Conservation (phyloP, 2,329 filamentous ascomycete species). For the Eutypa lata region DNA sequence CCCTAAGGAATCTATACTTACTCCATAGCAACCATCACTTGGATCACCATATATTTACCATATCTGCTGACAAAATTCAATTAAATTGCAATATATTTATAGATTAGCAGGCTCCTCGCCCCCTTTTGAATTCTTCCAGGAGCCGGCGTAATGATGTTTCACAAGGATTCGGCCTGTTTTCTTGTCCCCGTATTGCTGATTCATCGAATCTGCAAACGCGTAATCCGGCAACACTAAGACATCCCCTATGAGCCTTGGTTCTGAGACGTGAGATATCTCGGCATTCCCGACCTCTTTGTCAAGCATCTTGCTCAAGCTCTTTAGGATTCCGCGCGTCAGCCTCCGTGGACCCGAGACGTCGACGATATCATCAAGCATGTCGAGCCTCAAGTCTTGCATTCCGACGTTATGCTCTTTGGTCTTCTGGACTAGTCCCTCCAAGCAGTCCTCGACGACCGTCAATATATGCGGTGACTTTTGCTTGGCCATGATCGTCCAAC, state of each 20-base stretch:
- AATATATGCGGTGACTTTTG: slow-evolving; percentile 21
- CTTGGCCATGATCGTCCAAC: slow-evolving; percentile 29
- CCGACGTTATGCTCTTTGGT: slow-evolving; percentile 10
- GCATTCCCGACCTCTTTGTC: slow-evolving; percentile 10
- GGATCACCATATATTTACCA: too few species aligned
- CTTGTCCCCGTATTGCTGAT: slow-evolving; percentile 5
- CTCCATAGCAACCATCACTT: too few species aligned
- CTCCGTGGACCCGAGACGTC: slow-evolving; percentile 26
- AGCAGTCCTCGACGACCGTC: slow-evolving; percentile 26
- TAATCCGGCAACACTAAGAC: slow-evolving; percentile 11
- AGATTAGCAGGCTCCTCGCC: not conserved
- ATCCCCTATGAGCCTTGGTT: slow-evolving; percentile 27
- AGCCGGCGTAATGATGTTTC: slow-evolving; percentile 6
- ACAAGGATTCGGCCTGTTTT: not conserved
- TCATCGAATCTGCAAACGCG: slow-evolving; percentile 7
- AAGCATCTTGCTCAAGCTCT: slow-evolving; percentile 19
- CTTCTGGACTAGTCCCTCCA: slow-evolving; percentile 14
- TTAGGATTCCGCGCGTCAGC: slow-evolving; percentile 22
- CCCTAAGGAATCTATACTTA: too few species aligned
- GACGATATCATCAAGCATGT: slow-evolving; percentile 25
- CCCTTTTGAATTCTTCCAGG: slow-evolving; percentile 4
- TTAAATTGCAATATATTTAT: too few species aligned
- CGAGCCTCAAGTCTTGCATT: slow-evolving; percentile 14
- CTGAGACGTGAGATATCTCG: slow-evolving; percentile 18
- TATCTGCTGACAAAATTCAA: too few species aligned